A percentile compares a stretch with the other conserved stretches of the same genome.
Conservation (phyloP, 306 rosid species). For the Trifolium fragiferum region DNA sequence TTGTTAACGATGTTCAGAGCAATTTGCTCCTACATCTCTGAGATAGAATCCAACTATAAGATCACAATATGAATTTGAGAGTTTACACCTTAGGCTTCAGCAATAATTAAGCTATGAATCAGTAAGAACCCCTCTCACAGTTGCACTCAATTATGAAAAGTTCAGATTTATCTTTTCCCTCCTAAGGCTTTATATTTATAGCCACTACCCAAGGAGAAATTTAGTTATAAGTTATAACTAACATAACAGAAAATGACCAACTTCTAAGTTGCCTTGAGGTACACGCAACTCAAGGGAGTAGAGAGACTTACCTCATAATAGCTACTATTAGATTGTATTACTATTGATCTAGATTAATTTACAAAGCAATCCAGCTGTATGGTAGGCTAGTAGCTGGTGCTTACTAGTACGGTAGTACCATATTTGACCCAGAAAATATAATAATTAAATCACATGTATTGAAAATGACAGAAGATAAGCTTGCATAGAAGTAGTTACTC, state of each 20-base stretch:
- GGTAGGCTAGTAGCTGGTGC: neutral
- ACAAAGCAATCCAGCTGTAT: neutral
- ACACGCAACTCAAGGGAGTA: neutral
- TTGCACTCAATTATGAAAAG: neutral
- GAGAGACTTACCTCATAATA: neutral
- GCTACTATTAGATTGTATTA: neutral
- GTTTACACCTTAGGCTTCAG: neutral
- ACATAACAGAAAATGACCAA: neutral
- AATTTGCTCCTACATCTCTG: neutral
- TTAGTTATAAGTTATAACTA: neutral
- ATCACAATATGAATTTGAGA: neutral
- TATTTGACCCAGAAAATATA: neutral
- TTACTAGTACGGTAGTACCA: no score
- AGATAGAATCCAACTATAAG: neutral
- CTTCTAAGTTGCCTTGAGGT: neutral
- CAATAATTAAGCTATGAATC: neutral
- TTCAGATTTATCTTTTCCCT: neutral
- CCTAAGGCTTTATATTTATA: neutral
- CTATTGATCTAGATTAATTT: neutral
- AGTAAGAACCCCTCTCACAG: neutral
- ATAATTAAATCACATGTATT: neutral
- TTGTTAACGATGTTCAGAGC: neutral
- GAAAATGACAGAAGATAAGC: conserved; percentile 11
- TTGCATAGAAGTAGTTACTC: conserved; percentile 2
- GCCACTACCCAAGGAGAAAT: neutral